Evolutionary conservation across 495 filamentous ascomycete species (phyloP), one percentile per base, ranked within the genome.

Genomic region (Usnea hakonensis): DNA sequence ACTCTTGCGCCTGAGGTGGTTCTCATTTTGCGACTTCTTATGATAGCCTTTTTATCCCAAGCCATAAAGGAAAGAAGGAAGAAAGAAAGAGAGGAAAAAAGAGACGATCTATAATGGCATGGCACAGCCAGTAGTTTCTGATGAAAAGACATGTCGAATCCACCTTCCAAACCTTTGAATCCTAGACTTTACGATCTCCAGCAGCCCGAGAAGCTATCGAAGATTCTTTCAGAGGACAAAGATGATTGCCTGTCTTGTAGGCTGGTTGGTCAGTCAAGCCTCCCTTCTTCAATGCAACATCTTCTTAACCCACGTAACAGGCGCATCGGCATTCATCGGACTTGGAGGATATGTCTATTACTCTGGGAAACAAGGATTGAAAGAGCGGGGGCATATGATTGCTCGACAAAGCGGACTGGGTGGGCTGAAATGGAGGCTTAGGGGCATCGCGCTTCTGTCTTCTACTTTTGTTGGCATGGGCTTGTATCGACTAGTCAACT

Each of bases 331-430:
- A 19, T 96, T 97, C 65, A 77, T 94, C 50, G 92, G 91, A n/a
- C 85, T 97, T 54, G 93, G 90, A 17, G 83, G 82, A 8, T 97
- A 95, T 77, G 91, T 85, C 70, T 95, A 93, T 74, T 78, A 85
- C 61, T 90, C 88, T 11, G 93, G 93, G 38, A 87, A 86, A 67
- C 73, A 74, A 43, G 89, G 95, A 70, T 83, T 97, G 23, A 80
- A 81, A 54, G 77, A 83, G 66, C 87, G 90, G 69, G 78, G 85
- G 69, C 79, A 82, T 36, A 77, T 78, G 40, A 95, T 96, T 61
- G 73, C 88, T 63, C 78, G 82, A 65, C 87, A 85, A 30, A 46
- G 52, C 70, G 81, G 85, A 33, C 79, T 85, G 67, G 90, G 91
- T 70, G 90, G 90, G 33, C 87, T 96, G 79, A 83, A 82, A 21